Conservation (phyloP, 2,329 filamentous ascomycete species). For the Emergomyces pasteurianus region DNA sequence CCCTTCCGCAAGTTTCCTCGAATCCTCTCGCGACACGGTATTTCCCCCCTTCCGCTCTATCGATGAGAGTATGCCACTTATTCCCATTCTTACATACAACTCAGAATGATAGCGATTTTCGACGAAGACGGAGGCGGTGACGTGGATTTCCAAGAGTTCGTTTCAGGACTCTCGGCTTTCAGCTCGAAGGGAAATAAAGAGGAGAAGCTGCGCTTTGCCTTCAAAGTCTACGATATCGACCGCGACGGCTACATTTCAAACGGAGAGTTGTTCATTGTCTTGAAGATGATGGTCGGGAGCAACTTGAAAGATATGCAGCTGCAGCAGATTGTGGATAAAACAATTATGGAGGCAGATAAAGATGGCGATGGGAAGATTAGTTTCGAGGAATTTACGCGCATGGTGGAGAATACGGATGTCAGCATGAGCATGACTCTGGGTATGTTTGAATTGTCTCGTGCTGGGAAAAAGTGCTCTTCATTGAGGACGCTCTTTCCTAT, state of each 20-base stretch:
- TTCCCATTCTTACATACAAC: neutral
- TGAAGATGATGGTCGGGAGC: conserved; percentile 99
- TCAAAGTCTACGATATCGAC: conserved; percentile 99
- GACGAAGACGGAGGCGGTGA: conserved; percentile 97
- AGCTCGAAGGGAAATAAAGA: conserved; percentile 98
- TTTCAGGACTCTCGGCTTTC: conserved; percentile 88
- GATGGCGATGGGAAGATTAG: conserved; percentile 96
- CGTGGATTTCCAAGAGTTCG: conserved; percentile 98
- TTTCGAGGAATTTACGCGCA: conserved; percentile 97
- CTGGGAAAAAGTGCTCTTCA: neutral
- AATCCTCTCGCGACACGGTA: conserved; percentile 94
- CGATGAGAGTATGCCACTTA: neutral
- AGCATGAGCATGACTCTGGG: conserved; percentile 57
- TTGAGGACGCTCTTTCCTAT: neutral
- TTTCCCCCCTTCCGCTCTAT: conserved; percentile 10
- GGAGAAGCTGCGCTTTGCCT: conserved; percentile 93
- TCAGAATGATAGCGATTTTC: conserved; percentile 96
- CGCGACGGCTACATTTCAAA: conserved; percentile 98
- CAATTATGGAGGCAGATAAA: conserved; percentile 97
- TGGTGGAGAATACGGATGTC: conserved; percentile 88
- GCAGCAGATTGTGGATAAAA: conserved; percentile 99
- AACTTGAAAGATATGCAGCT: conserved; percentile 98
- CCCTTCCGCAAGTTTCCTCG: conserved; percentile 90
- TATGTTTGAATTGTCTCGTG: conserved; percentile 23
- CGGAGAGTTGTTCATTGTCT: conserved; percentile 94